Conservation (phyloP, 345 rosid genomes). For the Cardamine chenopodiifolia region DNA sequence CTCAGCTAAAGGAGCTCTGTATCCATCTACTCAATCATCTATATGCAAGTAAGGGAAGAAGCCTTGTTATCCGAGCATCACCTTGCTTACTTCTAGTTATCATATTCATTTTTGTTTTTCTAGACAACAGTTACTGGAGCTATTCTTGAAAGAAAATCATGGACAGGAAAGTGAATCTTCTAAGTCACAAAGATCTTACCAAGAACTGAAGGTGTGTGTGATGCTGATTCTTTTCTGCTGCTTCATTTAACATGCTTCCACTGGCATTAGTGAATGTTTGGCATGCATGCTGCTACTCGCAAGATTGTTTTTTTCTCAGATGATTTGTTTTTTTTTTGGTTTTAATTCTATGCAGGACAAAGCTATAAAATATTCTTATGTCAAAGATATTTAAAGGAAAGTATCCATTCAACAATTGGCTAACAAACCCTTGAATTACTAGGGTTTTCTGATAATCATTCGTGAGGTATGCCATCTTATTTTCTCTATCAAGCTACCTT, state of each 20-base stretch:
- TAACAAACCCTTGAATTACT: slow-evolving; percentile 36
- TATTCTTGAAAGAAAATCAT: slow-evolving; percentile 50
- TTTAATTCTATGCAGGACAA: slow-evolving; percentile 55
- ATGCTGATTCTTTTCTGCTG: slow-evolving; percentile 30
- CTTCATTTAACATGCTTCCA: slow-evolving; percentile 22
- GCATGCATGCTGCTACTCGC: background rate
- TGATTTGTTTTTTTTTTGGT: background rate
- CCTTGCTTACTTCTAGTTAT: slow-evolving; percentile 2
- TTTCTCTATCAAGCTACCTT: slow-evolving; percentile 10
- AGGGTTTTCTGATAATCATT: slow-evolving; percentile 36
- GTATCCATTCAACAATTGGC: slow-evolving; percentile 44
- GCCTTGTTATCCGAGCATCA: slow-evolving; percentile 2
- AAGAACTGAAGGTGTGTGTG: slow-evolving; percentile 73
- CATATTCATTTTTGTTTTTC: background rate
- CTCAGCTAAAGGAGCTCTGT: slow-evolving; percentile 78
- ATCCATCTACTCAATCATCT: slow-evolving; percentile 75
- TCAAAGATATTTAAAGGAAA: slow-evolving; percentile 40
- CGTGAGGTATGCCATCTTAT: slow-evolving; percentile 30
- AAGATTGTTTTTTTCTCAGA: slow-evolving; percentile 14
- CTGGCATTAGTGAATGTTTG: background rate
- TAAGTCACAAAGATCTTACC: slow-evolving; percentile 50
- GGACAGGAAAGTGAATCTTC: slow-evolving; percentile 37
- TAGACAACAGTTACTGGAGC: slow-evolving; percentile 65
- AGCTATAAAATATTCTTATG: slow-evolving; percentile 54
- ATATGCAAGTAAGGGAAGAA: slow-evolving; percentile 77